Evolutionary conservation across 2,329 filamentous ascomycete genomes (phyloP), one percentile per base, ranked within the genome.

Genomic region (Apiospora sp.): DNA sequence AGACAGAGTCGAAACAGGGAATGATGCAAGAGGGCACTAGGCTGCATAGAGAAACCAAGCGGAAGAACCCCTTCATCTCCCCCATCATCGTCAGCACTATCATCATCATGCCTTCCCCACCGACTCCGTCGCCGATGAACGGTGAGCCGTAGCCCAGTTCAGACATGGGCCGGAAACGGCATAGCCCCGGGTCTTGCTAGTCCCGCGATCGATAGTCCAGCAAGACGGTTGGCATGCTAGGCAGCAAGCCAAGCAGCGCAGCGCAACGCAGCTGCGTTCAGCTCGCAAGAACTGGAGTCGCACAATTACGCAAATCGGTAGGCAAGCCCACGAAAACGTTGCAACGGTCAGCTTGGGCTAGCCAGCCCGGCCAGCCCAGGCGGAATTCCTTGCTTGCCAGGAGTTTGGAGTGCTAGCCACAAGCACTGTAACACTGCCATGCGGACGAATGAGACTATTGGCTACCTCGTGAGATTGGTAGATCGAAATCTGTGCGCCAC

Each of bases 401-500:
- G 37, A 12, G 19, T 8, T 22, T n/a, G 46, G 22, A 37, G 54
- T 30, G 49, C n/a, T 51, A 51, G n/a, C 10, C 10, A 24, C n/a
- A 51, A 41, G 37, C 37, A 41, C 49, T 34, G 22, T 10, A 34
- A 37, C 27, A 58, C 51, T 58, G 54, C 14, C 16, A 34, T 34
- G 27, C 14, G 13, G 51, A 30, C 13, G 51, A 30, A 58, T 58
- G 51, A 58, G 51, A 58, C 51, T 58, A 34, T 22, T 61, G 54
- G 27, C 51, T 13, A 16, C 51, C 27, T 22, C 27, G 51, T 58
- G 54, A 61, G 54, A 61, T 61, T 61, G 54, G 58, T 22, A 41
- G 58, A 64, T 64, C 58, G 30, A 64, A 64, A 64, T 64, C 58
- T 64, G 58, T 64, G 58, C 34, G 19, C 58, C 58, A 41, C 58